A percentile compares a stretch with the other conserved stretches of the same genome.
phyloP scores from a whole-genome alignment of 441 rosid genomes.

The Jatropha multifida region DNA sequence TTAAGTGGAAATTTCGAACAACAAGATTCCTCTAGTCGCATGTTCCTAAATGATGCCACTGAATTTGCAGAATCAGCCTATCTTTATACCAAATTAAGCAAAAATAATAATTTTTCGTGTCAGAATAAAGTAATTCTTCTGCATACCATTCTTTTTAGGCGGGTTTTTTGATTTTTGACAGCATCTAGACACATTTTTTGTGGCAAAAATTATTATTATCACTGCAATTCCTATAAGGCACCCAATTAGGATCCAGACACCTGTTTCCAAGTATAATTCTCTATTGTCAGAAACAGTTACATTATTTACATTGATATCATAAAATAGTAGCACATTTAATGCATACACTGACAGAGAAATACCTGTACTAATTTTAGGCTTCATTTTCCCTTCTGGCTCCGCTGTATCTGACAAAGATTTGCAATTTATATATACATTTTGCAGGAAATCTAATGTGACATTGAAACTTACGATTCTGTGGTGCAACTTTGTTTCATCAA shows the following conservation, averaged over 20 bases:
- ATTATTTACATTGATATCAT: not conserved
- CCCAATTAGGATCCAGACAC: conserved; percentile 40
- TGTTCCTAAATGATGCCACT: conserved; percentile 30
- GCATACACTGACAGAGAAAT: not conserved
- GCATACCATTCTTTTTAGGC: conserved; percentile 25
- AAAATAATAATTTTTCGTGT: not conserved
- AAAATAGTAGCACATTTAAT: not conserved
- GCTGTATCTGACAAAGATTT: conserved; percentile 16
- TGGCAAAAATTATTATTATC: conserved; percentile 15
- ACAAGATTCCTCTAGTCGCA: conserved; percentile 28
- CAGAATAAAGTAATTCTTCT: not conserved
- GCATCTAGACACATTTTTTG: conserved; percentile 16
- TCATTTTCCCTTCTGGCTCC: conserved; percentile 21
- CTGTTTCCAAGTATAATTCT: conserved; percentile 24
- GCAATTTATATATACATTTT: not conserved
- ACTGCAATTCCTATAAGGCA: conserved; percentile 20
- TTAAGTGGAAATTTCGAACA: conserved; percentile 34
- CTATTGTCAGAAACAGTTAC: not conserved
- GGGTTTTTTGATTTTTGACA: conserved; percentile 5
- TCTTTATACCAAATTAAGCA: not conserved
- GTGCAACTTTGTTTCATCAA: not conserved
- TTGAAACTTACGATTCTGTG: not conserved
- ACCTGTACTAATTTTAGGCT: conserved; percentile 26
- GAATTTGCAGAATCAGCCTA: conserved; percentile 11
- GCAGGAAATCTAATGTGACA: not conserved